Evolutionary conservation across 1,284 basidiomycete genomes (phyloP), one percentile per base, ranked within the genome.

Genomic region (Termitomyces sp.): DNA sequence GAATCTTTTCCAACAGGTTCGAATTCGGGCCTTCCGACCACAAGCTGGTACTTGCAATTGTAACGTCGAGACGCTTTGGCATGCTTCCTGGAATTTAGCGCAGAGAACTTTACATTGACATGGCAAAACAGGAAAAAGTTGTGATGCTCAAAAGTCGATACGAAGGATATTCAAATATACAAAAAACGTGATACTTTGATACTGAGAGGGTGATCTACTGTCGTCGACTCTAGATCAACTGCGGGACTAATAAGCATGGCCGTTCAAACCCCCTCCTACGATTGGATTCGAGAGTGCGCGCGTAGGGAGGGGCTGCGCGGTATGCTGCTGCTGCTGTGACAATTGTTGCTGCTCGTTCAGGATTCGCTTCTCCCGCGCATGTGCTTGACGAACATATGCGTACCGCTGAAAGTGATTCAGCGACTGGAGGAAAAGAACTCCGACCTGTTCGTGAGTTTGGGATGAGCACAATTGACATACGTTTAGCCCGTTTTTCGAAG

Each of bases 401-500:
- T 92, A 88, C 0, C 93, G 84, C 65, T 97, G 92, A 68, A 95
- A 98, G 64, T 92, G 88, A 68, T 97, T 98, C 52, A 99, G 80
- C 8, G 82, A 74, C 65, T 90, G 84, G 26, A 98, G 73, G 65
- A 90, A 94, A 56, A 92, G 80, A 26, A 87, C 78, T 0, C 96
- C 95, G 58, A 95, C 83, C 93, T 96, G 65, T 57, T 62, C 57
- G 48, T 42, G 13, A 43, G 28, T 34, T 48, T 9, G 41, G 26
- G 17, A 40, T 45, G 52, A 59, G 28, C 24, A 41, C 26, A 44
- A 7, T 44, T 19, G 58, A 36, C 13, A 19, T 31, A 12, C 34
- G n/a, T 46, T 44, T 42, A 43, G 53, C 42, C 49, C 28, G 43
- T 53, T n/a, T 34, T 38, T 49, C 28, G 15, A 54, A 31, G 50